Conservation (phyloP, 2,329 filamentous ascomycete genomes). For the Botryosphaeria dothidea region DNA sequence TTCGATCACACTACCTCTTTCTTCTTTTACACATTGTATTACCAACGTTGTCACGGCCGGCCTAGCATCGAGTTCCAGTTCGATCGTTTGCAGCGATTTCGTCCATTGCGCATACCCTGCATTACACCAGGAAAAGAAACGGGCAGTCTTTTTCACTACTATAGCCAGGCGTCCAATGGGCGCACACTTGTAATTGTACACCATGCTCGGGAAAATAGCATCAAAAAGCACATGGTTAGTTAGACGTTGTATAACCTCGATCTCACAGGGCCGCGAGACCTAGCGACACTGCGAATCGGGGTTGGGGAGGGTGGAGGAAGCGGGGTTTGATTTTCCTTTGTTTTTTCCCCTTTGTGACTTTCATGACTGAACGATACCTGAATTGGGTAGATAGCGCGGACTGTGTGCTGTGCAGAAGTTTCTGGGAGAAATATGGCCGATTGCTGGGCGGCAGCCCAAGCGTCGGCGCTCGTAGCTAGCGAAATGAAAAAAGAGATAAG, state of each 20-base stretch:
- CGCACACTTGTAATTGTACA: constrained; percentile 12
- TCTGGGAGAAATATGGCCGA: constrained; percentile 9
- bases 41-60: constrained; percentile 19
- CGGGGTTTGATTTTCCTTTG: not conserved
- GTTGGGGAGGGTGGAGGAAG: not conserved
- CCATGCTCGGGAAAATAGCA: not conserved
- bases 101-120: constrained; percentile 3
- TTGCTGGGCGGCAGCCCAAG: not conserved
- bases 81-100: constrained; percentile 10
- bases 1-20: constrained; percentile 16
- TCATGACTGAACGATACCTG: constrained; percentile 18
- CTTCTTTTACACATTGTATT: constrained; percentile 18
- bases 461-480: constrained; percentile 4
- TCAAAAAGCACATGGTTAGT: not conserved
- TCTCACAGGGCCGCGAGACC: not conserved
- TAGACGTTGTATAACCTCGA: not conserved
- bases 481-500: constrained; percentile 6
- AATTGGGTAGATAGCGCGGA: constrained; percentile 14
- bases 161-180: constrained; percentile 4
- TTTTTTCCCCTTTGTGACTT: constrained; percentile 5
- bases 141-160: constrained; percentile 9
- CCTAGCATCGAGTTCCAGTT: not conserved
- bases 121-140: constrained; percentile 2
- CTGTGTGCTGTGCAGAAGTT: constrained; percentile 7
- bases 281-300: not conserved